These are phyloP conservation scores for Phaeomoniella chlamydospora DNA, from an alignment of 2,329 filamentous ascomycete species.

Conservation along the genomic window DNA sequence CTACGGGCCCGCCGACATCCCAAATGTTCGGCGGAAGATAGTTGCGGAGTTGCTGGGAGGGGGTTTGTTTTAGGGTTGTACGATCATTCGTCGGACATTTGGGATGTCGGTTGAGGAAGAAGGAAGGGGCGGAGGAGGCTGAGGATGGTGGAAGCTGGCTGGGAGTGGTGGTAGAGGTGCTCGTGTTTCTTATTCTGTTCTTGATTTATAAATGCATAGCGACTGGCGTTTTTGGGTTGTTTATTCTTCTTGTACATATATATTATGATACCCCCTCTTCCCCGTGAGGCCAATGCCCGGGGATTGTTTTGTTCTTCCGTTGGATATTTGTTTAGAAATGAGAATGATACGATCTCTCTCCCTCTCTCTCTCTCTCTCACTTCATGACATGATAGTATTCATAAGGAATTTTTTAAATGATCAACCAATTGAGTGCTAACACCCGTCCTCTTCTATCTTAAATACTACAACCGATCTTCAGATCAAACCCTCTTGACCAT, in stretches of 20 bases:
- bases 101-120: too few relatives aligned
- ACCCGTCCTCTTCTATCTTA: background rate
- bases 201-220: background rate
- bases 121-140: too few relatives aligned
- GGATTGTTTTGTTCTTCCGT: background rate
- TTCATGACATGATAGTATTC: background rate
- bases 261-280: background rate
- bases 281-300: background rate
- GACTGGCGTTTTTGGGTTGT: background rate
- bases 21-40: slow-evolving; percentile 26
- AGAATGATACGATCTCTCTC: background rate
- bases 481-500: slow-evolving; percentile 53
- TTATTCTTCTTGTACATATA: background rate
- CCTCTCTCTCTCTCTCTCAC: background rate
- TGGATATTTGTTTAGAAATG: background rate
- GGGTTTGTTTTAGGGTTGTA: slow-evolving; percentile 19
- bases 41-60: slow-evolving; percentile 32
- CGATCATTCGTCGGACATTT: too few relatives aligned
- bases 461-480: slow-evolving; percentile 1
- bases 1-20: slow-evolving; percentile 24
- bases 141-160: too few relatives aligned
- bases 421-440: too few relatives aligned
- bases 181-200: background rate
- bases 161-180: background rate
- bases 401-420: too few relatives aligned